Conservation (phyloP, 2,329 filamentous ascomycete species). For the Pestalotiopsis sp. region DNA sequence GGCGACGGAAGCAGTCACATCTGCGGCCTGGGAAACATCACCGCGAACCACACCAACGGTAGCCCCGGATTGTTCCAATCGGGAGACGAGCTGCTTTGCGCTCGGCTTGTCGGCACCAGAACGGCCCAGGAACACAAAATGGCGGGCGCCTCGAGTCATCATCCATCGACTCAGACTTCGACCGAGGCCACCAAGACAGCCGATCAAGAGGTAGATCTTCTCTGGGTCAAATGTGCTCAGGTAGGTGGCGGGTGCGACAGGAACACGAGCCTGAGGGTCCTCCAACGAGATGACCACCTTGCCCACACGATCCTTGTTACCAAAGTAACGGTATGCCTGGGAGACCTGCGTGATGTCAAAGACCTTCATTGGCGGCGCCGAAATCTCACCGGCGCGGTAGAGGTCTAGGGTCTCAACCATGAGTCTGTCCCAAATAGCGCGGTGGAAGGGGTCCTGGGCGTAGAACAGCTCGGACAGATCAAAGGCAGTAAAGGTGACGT, state of each 20-base stretch:
- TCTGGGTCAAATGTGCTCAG: background rate
- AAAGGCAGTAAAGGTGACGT: slow-evolving; percentile 36
- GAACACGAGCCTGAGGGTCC: background rate
- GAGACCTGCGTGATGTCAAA: slow-evolving; percentile 23
- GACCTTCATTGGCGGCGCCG: slow-evolving; percentile 17
- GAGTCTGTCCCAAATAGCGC: background rate
- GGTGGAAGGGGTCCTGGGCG: no score
- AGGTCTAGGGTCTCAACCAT: slow-evolving; percentile 14
- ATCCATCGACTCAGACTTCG: slow-evolving; percentile 3
- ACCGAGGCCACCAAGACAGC: background rate
- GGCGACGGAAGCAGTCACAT: no score
- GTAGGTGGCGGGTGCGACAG: background rate
- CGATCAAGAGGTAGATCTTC: slow-evolving; percentile 1
- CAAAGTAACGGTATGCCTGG: slow-evolving; percentile 24
- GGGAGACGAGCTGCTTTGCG: background rate
- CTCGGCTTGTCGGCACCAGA: background rate
- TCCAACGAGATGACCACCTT: background rate
- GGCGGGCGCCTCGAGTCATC: background rate
- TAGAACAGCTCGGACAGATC: slow-evolving; percentile 30
- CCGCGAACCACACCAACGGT: background rate
- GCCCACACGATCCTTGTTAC: background rate
- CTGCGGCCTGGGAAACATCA: no score
- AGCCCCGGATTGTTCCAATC: background rate
- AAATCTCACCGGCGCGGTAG: slow-evolving; percentile 19
- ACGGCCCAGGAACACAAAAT: background rate